Evolutionary conservation across 306 rosid species (phyloP), one percentile per base, ranked within the genome.

Genomic region (Sindora glabra): DNA sequence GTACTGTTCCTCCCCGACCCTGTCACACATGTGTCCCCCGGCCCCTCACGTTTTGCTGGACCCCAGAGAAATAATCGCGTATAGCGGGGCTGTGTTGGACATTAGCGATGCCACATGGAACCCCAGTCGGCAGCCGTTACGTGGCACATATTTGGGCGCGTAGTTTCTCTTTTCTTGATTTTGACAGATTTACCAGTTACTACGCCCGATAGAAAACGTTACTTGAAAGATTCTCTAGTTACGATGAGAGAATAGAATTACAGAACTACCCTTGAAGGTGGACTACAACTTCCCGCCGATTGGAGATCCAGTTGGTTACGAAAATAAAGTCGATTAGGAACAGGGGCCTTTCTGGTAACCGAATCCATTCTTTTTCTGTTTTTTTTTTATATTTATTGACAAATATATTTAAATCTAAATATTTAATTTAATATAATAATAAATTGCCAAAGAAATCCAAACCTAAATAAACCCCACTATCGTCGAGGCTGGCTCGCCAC

Each of bases 381-480:
- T 19, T 13, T 34, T 3, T 10, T 5, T 33, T 1, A 27, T 1
- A 12, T 11, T 39, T 22, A 2, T 9, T 5, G 5, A 38, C 9
- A 3, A 6, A 33, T 37, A 1, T 32, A 22, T 17, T 34, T 55
- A 4, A 33, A 15, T 13, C 26, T 26, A 22, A 23, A 26, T 22
- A 3, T 47, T 33, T 39, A 36, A 2, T 0, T 8, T 33, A 40
- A 24, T 6, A 15, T 17, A 3, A 3, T 51, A 14, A 48, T 8
- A 10, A 10, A 51, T 32, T 25, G 58, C 65, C 14, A 72, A 69
- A 47, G 64, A 71, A 13, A 73, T 41, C 77, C 76, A 74, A 81
- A 48, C 81, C 81, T 73, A 48, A 79, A 81, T 77, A 79, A 86
- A 81, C 80, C 83, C 82, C 91, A 73, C 85, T 81, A 52, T 58